Base-by-base conservation (phyloP, 306 rosid genomes). In the Vicia sativa region DNA sequence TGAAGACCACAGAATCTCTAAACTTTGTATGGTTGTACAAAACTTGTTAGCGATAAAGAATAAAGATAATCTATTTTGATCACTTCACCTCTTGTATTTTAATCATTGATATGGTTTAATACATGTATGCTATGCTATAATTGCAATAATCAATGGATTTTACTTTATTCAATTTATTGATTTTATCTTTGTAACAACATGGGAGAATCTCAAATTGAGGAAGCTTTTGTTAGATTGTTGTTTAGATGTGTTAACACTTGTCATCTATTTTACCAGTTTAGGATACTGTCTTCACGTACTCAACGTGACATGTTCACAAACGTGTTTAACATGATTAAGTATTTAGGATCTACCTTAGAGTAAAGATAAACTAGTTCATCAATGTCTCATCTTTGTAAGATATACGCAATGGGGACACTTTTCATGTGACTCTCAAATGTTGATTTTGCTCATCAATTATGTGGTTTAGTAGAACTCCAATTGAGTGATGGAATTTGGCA, bases 21-120 rank as follows among this genome's bases (percentile, higher is more conserved):
- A 7, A n/a, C 44, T 66, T 31, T 34, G 25, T 15, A 25, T 39
- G 65, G 50, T 31, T 71, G 65, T 77, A 71, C 18, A 77, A 77
- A 48, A 49, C 31, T 18, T 42, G 23, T 25, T 29, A 66, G 31
- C 60, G 58, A 57, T 65, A 31, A 48, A 4, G 19, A 29, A 23
- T 53, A 48, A 4, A n/a, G 23, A 23, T 53, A 16, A 14, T 55
- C 56, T 16, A 19, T 65, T 48, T 25, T 71, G 26, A 9, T 69
- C 25, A 52, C 3, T 21, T 21, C n/a, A 9, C 28, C 16, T 11
- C 0, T 15, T 70, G 29, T 77, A 14, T 7, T 44, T 4, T 35
- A 14, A 34, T 21, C 46, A n/a, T n/a, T 42, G 18, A 29, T 26
- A 23, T 21, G 14, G 26, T 16, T 34, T 4, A 57, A n/a, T 44